Evolutionary conservation across 1,284 basidiomycete species (phyloP).

Genomic region (Ceratobasidium sp.): DNA sequence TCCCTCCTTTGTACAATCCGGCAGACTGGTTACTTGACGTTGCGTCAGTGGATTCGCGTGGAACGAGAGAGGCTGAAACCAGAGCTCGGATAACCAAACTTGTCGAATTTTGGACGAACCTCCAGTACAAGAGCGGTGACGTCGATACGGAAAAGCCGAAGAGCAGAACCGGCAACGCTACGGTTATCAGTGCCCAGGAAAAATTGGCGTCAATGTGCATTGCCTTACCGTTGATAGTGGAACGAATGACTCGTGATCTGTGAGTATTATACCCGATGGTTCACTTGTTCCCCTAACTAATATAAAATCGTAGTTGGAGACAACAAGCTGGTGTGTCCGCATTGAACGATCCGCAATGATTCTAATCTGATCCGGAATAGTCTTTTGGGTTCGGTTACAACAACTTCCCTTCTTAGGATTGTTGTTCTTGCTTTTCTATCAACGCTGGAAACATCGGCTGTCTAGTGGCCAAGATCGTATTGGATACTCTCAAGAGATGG

Average conservation of each 20-base stretch:
- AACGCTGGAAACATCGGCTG: conserved; percentile 56
- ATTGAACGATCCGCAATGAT: not conserved
- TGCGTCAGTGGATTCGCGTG: conserved; percentile 56
- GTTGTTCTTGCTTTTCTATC: conserved; percentile 60
- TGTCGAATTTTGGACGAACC: conserved; percentile 48
- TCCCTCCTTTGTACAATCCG: conserved; percentile 58
- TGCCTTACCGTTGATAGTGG: conserved; percentile 57
- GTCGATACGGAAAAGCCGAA: conserved; percentile 20
- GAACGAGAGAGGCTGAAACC: conserved; percentile 47
- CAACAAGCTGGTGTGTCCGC: conserved; percentile 54
- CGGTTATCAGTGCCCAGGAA: conserved; percentile 27
- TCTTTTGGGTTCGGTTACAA: conserved; percentile 58
- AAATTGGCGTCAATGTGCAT: conserved; percentile 56
- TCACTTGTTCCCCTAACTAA: not conserved
- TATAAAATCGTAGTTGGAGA: conserved; percentile 43
- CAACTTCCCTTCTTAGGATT: conserved; percentile 57
- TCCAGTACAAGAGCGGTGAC: conserved; percentile 27
- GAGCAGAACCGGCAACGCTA: not conserved
- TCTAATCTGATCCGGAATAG: conserved; percentile 38
- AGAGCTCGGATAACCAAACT: conserved; percentile 48
- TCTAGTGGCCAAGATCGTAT: conserved; percentile 60
- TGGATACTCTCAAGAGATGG: conserved; percentile 54
- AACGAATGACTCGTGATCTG: conserved; percentile 58
- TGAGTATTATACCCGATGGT: conserved; percentile 47
- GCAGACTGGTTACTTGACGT: conserved; percentile 60